Percentiles rank a stretch among this genome's conserved stretches.
Conservation (phyloP, 345 rosid species). For the Chamaenerion angustifolium region DNA sequence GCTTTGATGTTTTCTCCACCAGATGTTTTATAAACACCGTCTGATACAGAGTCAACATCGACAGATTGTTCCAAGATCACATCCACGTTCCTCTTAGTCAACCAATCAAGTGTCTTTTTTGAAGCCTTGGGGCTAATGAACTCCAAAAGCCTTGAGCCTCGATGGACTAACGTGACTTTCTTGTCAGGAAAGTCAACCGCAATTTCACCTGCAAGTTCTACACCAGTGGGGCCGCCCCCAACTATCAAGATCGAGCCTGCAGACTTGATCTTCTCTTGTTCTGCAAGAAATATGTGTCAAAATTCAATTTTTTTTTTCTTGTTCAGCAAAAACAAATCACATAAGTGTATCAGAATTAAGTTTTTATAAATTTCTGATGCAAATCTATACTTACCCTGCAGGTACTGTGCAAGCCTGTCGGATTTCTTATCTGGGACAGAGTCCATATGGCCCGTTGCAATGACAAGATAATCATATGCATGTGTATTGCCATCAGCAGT, state of each 20-base stretch:
- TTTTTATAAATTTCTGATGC: background rate
- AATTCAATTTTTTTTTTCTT: too few relatives aligned
- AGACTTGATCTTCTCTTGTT: constrained; percentile 56
- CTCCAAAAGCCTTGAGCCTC: constrained; percentile 68
- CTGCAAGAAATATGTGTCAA: constrained; percentile 16
- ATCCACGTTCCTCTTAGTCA: constrained; percentile 52
- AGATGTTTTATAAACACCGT: constrained; percentile 38
- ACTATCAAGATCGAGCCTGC: constrained; percentile 59
- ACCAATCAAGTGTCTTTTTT: constrained; percentile 54
- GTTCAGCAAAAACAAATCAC: too few relatives aligned
- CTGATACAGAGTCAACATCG: constrained; percentile 35
- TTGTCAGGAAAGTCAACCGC: constrained; percentile 69
- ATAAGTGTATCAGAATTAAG: background rate
- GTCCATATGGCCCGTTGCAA: constrained; percentile 69
- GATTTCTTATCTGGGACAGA: constrained; percentile 33
- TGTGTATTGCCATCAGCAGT: constrained; percentile 32
- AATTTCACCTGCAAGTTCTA: constrained; percentile 86
- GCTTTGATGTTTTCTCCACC: constrained; percentile 53
- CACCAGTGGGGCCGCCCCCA: constrained; percentile 95
- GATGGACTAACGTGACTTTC: constrained; percentile 65
- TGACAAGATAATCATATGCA: constrained; percentile 64
- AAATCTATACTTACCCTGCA: constrained; percentile 28
- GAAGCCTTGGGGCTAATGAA: constrained; percentile 63
- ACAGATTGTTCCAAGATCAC: constrained; percentile 56
- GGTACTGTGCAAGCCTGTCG: constrained; percentile 41